Base-by-base conservation (phyloP, 202 grass and related monocot genomes). In the Panicum virgatum region DNA sequence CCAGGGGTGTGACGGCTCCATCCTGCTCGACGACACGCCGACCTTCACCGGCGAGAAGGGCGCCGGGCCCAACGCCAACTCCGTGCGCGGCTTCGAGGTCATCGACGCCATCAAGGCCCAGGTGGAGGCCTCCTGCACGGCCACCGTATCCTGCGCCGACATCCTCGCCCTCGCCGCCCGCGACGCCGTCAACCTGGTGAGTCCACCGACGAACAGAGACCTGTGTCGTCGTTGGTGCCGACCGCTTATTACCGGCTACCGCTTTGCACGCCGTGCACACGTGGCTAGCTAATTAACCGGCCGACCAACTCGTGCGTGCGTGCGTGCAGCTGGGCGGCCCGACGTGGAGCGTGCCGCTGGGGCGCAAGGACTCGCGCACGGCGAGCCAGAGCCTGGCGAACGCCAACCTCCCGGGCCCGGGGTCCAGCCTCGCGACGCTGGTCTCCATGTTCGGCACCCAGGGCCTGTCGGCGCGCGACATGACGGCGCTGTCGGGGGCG, bases 61-160 rank as follows among this genome's bases (percentile, higher is more conserved):
- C 46, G 92, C 94, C 29, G 83, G 81, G 4, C 91, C 94, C 7
- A 97, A 97, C 73, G 81, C 53, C 36, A 89, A 92, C 68, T 97
- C 94, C 1, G 89, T 38, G 0, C 90, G 94, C 3, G 91, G 94
- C 8, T 97, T 85, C 61, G 92, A 98, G 26, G 95, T 98, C 26
- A 88, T 98, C 56, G 95, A 98, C 68, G 74, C 84, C 86, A 94
- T 97, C 83, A 97, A 97, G 79, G 66, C 81, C n/a, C 66, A 84
- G 66, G 90, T 94, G 0, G 94, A 97, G 67, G 44, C 82, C 0
- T 61, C 88, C 29, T 97, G 94, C 87, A 89, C 53, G 18, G 76
- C 61, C 66, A 91, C 88, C 37, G 89, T 97, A 48, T 97, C 94
- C n/a, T 97, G 91, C 84, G 94, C 94, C 23, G 94, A 97, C 80